Base-by-base conservation (phyloP, 164 flowering plant genomes). In the Magnolia changhungtana region DNA sequence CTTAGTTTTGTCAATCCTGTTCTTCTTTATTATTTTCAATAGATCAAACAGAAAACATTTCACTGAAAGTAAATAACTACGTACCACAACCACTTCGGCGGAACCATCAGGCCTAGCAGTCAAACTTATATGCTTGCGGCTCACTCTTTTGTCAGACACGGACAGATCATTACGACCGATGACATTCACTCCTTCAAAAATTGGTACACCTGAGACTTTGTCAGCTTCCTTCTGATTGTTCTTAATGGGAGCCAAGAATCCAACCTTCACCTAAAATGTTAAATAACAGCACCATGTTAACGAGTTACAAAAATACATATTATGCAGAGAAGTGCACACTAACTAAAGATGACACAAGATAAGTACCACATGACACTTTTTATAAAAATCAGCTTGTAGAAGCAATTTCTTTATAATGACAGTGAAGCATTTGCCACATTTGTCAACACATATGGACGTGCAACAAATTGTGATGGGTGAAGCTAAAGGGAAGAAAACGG, bases 51-150 rank as follows among this genome's bases (percentile, higher is more conserved):
- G 8, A 45, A 65, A 14, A 21, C 63, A 37, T 37, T 37, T 37
- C 70, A 50, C 31, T 8, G 23, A 49, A 0, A 51, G 7, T 37
- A 75, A 31, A 45, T 19, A 45, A 72, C 19, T 73, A 49, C 76
- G 29, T 90, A 94, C 99, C 87, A 91, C 99, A 58, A 76, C n/a
- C 31, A 91, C 74, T 67, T 78, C 78, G 45, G 88, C 86, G 31
- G 89, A 86, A 76, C 88, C 90, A 78, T 83, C 83, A 20, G 59
- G 19, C 11, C 84, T 81, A 71, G 86, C 84, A 63, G 81, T 84
- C 45, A 96, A 58, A 29, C 87, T 85, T 74, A 94, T 77, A 84
- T 96, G 99, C 77, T 86, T 91, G 69, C 99, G 92, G 88, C 99
- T 94, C 75, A 96, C 88, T 66, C 98, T 82, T 80, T 90, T 94